Conservation (phyloP, 2,329 filamentous ascomycete genomes). For the Sporothrix euskadiensis region DNA sequence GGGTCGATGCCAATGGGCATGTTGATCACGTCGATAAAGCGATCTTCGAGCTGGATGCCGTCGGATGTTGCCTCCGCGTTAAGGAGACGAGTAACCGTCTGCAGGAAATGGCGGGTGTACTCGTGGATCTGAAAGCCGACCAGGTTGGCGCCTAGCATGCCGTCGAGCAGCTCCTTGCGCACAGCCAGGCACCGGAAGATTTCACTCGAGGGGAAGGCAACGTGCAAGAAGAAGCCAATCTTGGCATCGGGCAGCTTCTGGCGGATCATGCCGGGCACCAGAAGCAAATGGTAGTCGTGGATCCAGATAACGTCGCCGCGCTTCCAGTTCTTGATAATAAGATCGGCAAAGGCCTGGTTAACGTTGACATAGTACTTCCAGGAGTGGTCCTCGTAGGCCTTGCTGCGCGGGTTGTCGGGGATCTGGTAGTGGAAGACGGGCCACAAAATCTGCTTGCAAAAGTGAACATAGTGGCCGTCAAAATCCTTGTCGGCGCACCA, state of each 20-base stretch:
- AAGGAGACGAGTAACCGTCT: slow-evolving; percentile 89
- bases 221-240: slow-evolving; percentile 94
- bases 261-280: slow-evolving; percentile 86
- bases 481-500: slow-evolving; percentile 90
- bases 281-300: slow-evolving; percentile 89
- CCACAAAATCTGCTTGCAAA: slow-evolving; percentile 97
- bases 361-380: slow-evolving; percentile 93
- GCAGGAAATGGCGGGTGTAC: slow-evolving; percentile 90
- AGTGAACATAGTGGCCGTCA: slow-evolving; percentile 91
- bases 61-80: slow-evolving; percentile 87
- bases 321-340: slow-evolving; percentile 89
- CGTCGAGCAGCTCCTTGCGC: slow-evolving; percentile 82
- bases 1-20: slow-evolving; percentile 92
- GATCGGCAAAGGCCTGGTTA: slow-evolving; percentile 90
- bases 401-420: slow-evolving; percentile 96
- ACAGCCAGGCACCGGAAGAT: slow-evolving; percentile 90
- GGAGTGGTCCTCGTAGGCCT: slow-evolving; percentile 95
- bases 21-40: slow-evolving; percentile 85
- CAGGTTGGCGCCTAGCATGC: slow-evolving; percentile 89
- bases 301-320: slow-evolving; percentile 91
- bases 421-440: slow-evolving; percentile 98
- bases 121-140: slow-evolving; percentile 93
- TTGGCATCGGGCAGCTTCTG: slow-evolving; percentile 89
- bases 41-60: slow-evolving; percentile 86
- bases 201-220: slow-evolving; percentile 92